Base-by-base conservation (phyloP, 2,329 filamentous ascomycete genomes). In the Apiospora malaysiana region DNA sequence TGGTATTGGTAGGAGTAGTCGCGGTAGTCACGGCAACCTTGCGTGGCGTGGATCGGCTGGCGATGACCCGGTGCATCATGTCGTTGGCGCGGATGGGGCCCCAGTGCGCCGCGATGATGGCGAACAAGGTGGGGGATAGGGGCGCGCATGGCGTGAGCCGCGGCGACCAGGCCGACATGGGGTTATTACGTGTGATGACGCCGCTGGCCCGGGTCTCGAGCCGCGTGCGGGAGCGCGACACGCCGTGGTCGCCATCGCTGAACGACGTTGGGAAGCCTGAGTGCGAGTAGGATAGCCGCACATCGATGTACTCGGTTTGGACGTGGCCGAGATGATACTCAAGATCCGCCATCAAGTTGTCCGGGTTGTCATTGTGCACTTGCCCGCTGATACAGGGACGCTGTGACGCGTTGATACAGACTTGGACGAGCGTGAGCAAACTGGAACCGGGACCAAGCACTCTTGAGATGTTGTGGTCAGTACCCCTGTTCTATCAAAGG, bases 291-390 rank as follows among this genome's bases (percentile, higher is more conserved):
- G 81, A 85, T 9, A 91, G 74, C 25, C 81, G 81, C 21, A 91
- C 81, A 3, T 83, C 83, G 68, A 91, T 78, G 73, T 88, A 91
- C 45, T 85, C 82, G 21, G 82, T 82, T 25, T 78, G 78, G 4
- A 81, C 81, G 69, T 83, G 81, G 42, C 88, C 88, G 2, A 91
- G 84, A 70, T 90, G 85, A 42, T 82, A 80, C 75, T 91, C 88
- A 14, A 91, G 81, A 70, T 90, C 87, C 32, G 87, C 84, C 21
- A 92, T 88, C 43, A 91, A 80, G 51, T 87, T 83, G 16, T 90
- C 87, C 0, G 89, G 85, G 18, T 43, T 46, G 12, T n/a, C 23
- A 9, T 14, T n/a, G n/a, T 46, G 27, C 2, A 12, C 66, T 16
- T 68, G 10, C 9, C 46, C 32, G 37, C 40, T n/a, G 32, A n/a